Percentiles rank a stretch among this genome's conserved stretches.
phyloP scores from a whole-genome alignment of 805 yeast species.

The Nakazawaea peltata region DNA sequence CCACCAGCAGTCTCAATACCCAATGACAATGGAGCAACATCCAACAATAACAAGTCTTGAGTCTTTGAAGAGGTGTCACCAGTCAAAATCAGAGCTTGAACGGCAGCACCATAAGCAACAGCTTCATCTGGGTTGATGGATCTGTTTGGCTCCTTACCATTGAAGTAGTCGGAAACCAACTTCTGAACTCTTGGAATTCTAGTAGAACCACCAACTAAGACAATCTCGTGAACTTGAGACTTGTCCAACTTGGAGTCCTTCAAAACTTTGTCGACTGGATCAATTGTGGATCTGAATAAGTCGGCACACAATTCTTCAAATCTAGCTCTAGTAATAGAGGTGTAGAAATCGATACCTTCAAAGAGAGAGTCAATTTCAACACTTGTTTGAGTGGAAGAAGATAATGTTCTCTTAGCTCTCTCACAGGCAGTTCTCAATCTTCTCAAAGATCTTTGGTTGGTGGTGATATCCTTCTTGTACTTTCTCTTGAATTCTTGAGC shows the following conservation, averaged over 20 bases:
- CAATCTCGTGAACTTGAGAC: constrained; percentile 76
- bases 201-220: constrained; percentile 95
- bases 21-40: constrained; percentile 87
- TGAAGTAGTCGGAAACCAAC: constrained; percentile 91
- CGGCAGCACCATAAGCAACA: constrained; percentile 99
- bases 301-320: constrained; percentile 95
- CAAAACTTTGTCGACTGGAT: constrained; percentile 91
- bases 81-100: constrained; percentile 92
- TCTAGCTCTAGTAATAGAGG: constrained; percentile 94
- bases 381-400: constrained; percentile 92
- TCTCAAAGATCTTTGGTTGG: constrained; percentile 96
- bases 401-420: constrained; percentile 98
- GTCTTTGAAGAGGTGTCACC: constrained; percentile 97
- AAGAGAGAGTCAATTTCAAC: constrained; percentile 90
- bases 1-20: constrained; percentile 87
- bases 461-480: constrained; percentile 88
- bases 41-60: constrained; percentile 87
- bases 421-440: constrained; percentile 98
- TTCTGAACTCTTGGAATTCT: constrained; percentile 97
- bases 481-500: constrained; percentile 96
- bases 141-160: constrained; percentile 95
- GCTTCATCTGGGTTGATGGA: constrained; percentile 98
- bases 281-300: constrained; percentile 86
- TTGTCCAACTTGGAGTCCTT: constrained; percentile 78
- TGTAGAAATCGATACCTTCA: constrained; percentile 96